phyloP scores from a whole-genome alignment of 2,329 filamentous ascomycete species.

The Paraconiothyrium brasiliense region DNA sequence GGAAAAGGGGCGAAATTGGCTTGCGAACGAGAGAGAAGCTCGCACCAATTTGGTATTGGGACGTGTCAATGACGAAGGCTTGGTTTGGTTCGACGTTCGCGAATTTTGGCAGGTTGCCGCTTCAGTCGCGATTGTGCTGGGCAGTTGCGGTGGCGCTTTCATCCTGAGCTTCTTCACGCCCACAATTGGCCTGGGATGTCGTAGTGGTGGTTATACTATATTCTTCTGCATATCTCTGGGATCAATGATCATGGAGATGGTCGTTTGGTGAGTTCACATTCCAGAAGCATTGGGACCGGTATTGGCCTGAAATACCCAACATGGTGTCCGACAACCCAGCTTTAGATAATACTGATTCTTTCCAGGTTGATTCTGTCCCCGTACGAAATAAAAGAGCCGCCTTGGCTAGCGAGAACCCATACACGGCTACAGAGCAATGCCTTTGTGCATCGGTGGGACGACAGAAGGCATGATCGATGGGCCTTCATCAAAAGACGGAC shows the following conservation, averaged over 20 bases:
- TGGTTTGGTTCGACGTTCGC: slow-evolving; percentile 55
- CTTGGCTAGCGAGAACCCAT: slow-evolving; percentile 20
- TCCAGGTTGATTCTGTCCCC: slow-evolving; percentile 22
- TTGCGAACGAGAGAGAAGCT: slow-evolving; percentile 44
- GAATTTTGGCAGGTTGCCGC: slow-evolving; percentile 55
- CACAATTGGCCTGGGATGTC: slow-evolving; percentile 56
- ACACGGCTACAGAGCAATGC: slow-evolving; percentile 28
- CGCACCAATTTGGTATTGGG: slow-evolving; percentile 49
- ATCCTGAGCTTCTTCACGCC: slow-evolving; percentile 56
- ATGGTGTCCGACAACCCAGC: neutral
- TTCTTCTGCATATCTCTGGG: slow-evolving; percentile 47
- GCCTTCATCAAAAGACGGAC: slow-evolving; percentile 18
- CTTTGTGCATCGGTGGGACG: slow-evolving; percentile 22
- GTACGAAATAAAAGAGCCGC: slow-evolving; percentile 26
- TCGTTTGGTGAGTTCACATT: slow-evolving; percentile 43
- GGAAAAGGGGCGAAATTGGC: slow-evolving; percentile 51
- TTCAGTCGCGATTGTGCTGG: slow-evolving; percentile 49
- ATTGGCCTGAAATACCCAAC: neutral
- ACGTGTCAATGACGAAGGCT: slow-evolving; percentile 42
- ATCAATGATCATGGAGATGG: slow-evolving; percentile 51
- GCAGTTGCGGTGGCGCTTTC: slow-evolving; percentile 51
- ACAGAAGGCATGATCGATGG: slow-evolving; percentile 21
- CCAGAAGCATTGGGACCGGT: neutral
- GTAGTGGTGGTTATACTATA: slow-evolving; percentile 55
- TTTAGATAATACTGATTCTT: neutral